Conservation (phyloP, 345 rosid genomes). For the Syzygium aromaticum region DNA sequence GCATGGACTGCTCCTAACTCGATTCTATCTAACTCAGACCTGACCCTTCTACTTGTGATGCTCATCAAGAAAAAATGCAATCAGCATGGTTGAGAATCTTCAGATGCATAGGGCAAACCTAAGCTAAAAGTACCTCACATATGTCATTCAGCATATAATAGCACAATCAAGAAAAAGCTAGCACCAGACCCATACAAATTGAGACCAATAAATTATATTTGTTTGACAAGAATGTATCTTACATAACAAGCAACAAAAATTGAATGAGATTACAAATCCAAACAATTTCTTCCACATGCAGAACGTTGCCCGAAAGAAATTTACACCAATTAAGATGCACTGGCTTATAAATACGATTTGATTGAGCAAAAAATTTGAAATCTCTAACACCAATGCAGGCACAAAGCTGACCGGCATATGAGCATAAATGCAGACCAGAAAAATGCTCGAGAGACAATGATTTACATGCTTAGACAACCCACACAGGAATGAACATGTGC, state of each 20-base stretch:
- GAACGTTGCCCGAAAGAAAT: not conserved
- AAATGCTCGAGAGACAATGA: not conserved
- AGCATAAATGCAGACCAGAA: not conserved
- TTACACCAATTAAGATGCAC: not conserved
- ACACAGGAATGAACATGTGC: not conserved
- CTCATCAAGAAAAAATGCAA: not conserved
- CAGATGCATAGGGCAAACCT: not conserved
- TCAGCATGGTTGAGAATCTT: not conserved
- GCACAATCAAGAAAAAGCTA: not conserved
- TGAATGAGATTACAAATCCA: not conserved
- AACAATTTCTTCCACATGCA: not conserved
- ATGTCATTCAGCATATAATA: not conserved
- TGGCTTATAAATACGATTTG: not conserved
- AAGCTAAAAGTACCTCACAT: not conserved
- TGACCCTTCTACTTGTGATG: not conserved
- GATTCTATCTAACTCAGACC: not conserved
- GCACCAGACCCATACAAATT: not conserved
- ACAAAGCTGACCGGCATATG: not conserved
- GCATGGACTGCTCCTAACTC: not conserved
- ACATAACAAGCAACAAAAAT: not conserved
- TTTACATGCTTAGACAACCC: not conserved
- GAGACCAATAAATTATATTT: not conserved
- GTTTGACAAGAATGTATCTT: not conserved
- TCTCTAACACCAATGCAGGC: not conserved
- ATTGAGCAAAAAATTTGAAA: not conserved